phyloP scores from a whole-genome alignment of 371 early-diverging fungal genomes.

The Homolaphlyctis polyrhiza region DNA sequence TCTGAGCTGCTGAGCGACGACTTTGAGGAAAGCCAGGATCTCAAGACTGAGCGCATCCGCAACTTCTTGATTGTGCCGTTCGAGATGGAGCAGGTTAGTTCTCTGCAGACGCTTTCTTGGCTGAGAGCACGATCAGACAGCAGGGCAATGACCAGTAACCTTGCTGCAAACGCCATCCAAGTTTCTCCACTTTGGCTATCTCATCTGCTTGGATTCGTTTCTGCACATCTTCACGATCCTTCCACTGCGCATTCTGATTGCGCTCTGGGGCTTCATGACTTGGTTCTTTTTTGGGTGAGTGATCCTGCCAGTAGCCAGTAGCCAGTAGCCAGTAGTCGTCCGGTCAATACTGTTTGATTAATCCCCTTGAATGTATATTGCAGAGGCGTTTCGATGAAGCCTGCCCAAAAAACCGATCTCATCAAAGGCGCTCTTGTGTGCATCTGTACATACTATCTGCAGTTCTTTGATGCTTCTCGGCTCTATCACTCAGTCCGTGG shows the following conservation, averaged over 20 bases:
- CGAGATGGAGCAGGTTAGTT: conserved; percentile 82
- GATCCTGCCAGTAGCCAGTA: background rate
- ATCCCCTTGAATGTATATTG: too few species aligned
- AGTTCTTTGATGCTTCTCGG: conserved; percentile 76
- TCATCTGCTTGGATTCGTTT: conserved; percentile 91
- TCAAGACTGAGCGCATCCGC: conserved; percentile 76
- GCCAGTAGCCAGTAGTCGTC: background rate
- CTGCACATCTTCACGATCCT: conserved; percentile 89
- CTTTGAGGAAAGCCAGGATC: conserved; percentile 65
- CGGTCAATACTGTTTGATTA: background rate
- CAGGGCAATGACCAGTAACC: background rate
- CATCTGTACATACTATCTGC: conserved; percentile 67
- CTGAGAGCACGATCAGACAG: background rate
- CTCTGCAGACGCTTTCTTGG: background rate
- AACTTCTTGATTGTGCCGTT: conserved; percentile 77
- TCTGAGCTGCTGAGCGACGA: conserved; percentile 66
- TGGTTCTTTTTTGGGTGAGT: conserved; percentile 21
- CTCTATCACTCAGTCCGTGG: conserved; percentile 94
- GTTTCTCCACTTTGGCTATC: conserved; percentile 82
- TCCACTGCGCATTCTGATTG: conserved; percentile 78
- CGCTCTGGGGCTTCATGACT: conserved; percentile 45
- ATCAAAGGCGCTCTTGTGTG: conserved; percentile 73
- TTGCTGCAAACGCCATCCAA: conserved; percentile 19
- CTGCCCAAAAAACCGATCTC: conserved; percentile 81
- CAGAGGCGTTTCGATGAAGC: conserved; percentile 39